Percentiles rank a stretch among this genome's conserved stretches.
Conservation (phyloP, 2,329 filamentous ascomycete species). For the Colletotrichum tabaci region DNA sequence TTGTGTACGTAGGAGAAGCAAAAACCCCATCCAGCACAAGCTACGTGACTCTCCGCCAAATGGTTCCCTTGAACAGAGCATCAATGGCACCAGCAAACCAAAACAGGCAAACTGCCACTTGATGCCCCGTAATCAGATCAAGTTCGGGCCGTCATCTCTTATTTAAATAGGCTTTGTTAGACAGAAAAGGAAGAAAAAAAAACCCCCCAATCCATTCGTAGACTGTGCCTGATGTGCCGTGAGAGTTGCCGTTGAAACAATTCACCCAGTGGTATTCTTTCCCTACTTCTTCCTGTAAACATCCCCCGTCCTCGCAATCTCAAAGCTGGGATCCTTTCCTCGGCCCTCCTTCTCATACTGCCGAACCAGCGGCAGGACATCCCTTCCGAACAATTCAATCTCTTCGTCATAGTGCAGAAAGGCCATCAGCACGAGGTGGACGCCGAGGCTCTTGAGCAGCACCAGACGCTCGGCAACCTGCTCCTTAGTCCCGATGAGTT, state of each 20-base stretch:
- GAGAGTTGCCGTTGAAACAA: background rate
- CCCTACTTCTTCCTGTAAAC: constrained; percentile 54
- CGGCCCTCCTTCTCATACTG: constrained; percentile 62
- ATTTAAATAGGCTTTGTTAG: too few species aligned
- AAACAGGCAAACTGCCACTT: too few species aligned
- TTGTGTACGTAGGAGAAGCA: too few species aligned
- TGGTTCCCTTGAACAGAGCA: too few species aligned
- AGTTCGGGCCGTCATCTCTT: too few species aligned
- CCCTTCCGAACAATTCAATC: constrained; percentile 62
- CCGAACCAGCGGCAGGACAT: constrained; percentile 63
- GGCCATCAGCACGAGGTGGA: constrained; percentile 61
- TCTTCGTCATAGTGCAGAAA: constrained; percentile 69
- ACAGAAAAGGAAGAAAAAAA: too few species aligned
- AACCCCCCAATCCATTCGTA: background rate
- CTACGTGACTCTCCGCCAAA: too few species aligned
- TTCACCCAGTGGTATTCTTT: too few species aligned
- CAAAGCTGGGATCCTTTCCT: constrained; percentile 61
- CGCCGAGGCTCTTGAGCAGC: constrained; percentile 61
- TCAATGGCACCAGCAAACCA: too few species aligned
- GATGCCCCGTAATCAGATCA: too few species aligned
- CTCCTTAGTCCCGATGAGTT: constrained; percentile 66
- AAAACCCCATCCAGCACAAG: too few species aligned
- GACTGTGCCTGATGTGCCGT: background rate
- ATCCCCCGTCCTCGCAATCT: constrained; percentile 63
- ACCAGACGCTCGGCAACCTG: constrained; percentile 66